These are phyloP conservation scores for Daphne laureola DNA, from an alignment of 441 rosid genomes.

Conservation along the genomic window DNA sequence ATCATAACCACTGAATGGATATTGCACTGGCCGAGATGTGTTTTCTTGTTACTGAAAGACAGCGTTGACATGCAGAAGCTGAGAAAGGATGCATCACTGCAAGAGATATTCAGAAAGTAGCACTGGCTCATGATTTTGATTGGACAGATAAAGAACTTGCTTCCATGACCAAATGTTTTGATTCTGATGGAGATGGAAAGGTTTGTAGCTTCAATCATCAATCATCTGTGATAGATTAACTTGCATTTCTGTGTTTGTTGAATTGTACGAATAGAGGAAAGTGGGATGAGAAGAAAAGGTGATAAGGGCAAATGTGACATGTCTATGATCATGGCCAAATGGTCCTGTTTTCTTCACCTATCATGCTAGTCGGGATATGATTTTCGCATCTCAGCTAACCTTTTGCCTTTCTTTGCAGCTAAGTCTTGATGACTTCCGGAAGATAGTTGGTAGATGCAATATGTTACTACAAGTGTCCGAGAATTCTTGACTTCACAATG, in stretches of 20 bases:
- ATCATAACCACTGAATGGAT: too few species aligned
- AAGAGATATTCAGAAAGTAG: conserved; percentile 50
- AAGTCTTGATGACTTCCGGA: conserved; percentile 59
- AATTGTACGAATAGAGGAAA: neutral
- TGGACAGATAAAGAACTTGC: conserved; percentile 67
- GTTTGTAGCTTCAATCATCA: conserved; percentile 20
- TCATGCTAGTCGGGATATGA: neutral
- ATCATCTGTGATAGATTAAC: neutral
- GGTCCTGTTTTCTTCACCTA: too few species aligned
- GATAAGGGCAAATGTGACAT: neutral
- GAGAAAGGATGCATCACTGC: conserved; percentile 51
- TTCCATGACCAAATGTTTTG: conserved; percentile 74
- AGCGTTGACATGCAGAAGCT: conserved; percentile 36
- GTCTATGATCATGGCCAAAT: neutral
- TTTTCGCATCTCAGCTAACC: neutral
- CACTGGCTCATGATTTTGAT: conserved; percentile 55
- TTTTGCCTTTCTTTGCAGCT: conserved; percentile 41
- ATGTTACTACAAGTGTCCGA: conserved; percentile 42
- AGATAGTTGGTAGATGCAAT: conserved; percentile 57
- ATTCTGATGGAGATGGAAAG: conserved; percentile 58
- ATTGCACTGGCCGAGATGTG: neutral
- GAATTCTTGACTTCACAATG: conserved; percentile 10
- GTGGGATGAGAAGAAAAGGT: neutral
- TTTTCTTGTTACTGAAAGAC: conserved; percentile 8
- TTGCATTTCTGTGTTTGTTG: too few species aligned